Base-by-base conservation (phyloP, 2,329 filamentous ascomycete genomes). In the Xylariaceae sp. region DNA sequence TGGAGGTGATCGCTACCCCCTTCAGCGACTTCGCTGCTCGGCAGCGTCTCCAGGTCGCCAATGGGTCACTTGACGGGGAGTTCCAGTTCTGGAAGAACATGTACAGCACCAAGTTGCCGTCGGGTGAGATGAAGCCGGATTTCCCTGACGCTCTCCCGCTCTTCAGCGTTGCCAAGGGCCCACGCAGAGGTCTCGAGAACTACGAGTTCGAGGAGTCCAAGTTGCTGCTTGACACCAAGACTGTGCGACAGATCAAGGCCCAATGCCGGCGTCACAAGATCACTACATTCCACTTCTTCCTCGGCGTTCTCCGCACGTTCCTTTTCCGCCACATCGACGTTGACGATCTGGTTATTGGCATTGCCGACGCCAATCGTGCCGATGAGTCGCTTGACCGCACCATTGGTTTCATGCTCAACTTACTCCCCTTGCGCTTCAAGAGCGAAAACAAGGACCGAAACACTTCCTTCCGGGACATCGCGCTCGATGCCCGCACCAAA, bases 351-450 rank as follows among this genome's bases (percentile, higher is more conserved):
- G 54, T 46, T 18, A 69, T 75, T 38, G 72, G 71, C 4, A 55
- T 73, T 18, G 62, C 62, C 0, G 68, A 73, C 45, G 66, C 66
- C 2, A 67, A 65, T 31, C 29, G 53, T 2, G 19, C 9, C 0
- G 65, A 72, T 2, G 42, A 41, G 9, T 44, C 59, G 2, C 40
- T 62, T 2, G 42, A 54, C 7, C 40, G 50, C 1, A 73, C 54
- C 3, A 51, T 78, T 1, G 76, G 76, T 2, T 54, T 66, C 32
- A 69, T 71, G 31, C 43, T 78, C 2, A 78, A 79, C 43, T 51
- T 77, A 0, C 54, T 79, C 1, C 64, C 75, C 2, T 35, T 78
- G 1, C 59, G 61, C 1, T 67, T 76, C 42, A 24, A 3, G 47
- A 51, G 19, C 43, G 54, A 16, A 42, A 49, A 6, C 18, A 37